Evolutionary conservation across 768 basidiomycete genomes (phyloP).

Genomic region (Termitomyces sp.): DNA sequence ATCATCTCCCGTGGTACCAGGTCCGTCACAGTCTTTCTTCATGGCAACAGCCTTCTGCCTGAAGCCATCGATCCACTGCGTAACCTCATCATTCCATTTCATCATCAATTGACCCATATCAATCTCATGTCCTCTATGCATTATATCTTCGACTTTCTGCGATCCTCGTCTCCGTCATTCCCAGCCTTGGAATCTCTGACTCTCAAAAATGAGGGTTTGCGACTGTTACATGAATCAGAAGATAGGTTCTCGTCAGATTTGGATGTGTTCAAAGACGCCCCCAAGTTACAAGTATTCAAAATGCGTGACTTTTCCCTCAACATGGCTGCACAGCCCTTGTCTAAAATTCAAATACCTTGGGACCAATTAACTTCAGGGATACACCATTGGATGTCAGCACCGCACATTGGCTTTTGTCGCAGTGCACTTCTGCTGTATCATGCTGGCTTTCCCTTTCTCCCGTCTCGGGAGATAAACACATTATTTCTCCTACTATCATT

Average conservation of each 20-base stretch:
- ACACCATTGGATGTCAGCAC: neutral
- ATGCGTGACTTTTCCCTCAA: neutral
- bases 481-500: neutral
- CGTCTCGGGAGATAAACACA: neutral
- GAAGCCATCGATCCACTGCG: neutral
- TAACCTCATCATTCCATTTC: neutral
- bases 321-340: neutral
- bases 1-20: constrained; percentile 1
- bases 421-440: neutral
- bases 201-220: neutral
- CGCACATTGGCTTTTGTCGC: neutral
- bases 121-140: neutral
- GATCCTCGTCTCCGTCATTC: neutral
- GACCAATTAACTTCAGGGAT: neutral
- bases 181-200: neutral
- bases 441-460: neutral
- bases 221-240: neutral
- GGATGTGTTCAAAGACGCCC: neutral
- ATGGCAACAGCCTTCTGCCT: neutral
- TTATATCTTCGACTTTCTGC: neutral
- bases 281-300: neutral
- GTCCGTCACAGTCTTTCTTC: neutral
- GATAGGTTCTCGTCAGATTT: neutral
- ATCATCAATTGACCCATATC: neutral
- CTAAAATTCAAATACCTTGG: neutral